Evolutionary conservation across 129 eudicot species (phyloP).

Genomic region (sunflower (Helianthus annuus)): DNA sequence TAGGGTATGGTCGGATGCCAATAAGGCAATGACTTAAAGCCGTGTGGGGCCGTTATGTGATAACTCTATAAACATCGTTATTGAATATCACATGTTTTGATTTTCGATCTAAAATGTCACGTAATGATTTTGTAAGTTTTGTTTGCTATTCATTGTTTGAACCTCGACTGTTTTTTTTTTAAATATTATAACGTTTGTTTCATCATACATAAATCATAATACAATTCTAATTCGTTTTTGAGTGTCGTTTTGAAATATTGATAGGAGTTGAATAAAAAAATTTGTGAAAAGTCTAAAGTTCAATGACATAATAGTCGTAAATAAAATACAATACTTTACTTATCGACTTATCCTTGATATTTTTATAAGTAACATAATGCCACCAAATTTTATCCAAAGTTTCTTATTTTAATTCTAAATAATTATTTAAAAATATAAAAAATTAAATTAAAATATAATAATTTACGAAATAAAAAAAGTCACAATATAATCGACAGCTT

Average conservation of each 20-base stretch:
- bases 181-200: neutral
- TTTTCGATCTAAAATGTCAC: neutral
- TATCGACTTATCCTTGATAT: no score
- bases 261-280: neutral
- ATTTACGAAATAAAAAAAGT: neutral
- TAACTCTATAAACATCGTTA: neutral
- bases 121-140: neutral
- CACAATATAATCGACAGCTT: neutral
- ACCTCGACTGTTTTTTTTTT: neutral
- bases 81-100: neutral
- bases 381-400: neutral
- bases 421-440: no score
- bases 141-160: neutral
- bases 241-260: neutral
- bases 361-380: no score
- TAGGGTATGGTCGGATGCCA: no score
- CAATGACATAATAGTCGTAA: neutral
- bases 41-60: neutral
- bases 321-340: neutral
- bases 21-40: no score
- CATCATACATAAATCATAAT: neutral
- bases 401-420: neutral
- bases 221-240: neutral
- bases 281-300: neutral
- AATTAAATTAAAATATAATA: no score